A percentile compares a stretch with the other conserved stretches of the same genome.
Conservation (phyloP, 139 green algal genomes). For the Chlamydomonas asymmetrica region DNA sequence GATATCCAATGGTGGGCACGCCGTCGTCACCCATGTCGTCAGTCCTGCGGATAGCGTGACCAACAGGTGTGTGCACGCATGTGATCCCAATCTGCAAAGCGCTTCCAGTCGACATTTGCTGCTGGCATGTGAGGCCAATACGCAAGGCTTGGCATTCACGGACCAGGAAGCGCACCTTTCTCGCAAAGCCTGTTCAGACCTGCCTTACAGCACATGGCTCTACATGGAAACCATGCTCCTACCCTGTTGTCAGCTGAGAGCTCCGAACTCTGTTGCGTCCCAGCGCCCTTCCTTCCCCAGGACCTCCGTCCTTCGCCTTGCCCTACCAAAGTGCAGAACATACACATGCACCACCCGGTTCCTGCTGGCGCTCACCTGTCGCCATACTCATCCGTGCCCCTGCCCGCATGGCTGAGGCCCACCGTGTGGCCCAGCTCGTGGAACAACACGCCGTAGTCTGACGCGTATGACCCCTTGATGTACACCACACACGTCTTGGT, state of each 20-base stretch:
- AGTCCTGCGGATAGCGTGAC: not conserved
- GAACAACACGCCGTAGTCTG: not conserved
- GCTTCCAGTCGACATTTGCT: too few species aligned
- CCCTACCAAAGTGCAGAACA: too few species aligned
- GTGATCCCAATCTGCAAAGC: too few species aligned
- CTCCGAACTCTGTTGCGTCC: not conserved
- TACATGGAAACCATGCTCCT: not conserved
- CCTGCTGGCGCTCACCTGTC: too few species aligned
- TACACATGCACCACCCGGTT: too few species aligned
- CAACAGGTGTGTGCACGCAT: not conserved
- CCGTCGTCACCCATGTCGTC: conserved; percentile 17
- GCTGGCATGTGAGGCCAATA: too few species aligned
- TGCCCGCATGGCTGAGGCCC: conserved; percentile 20
- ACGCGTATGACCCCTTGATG: conserved; percentile 12
- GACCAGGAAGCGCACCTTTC: not conserved
- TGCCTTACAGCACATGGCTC: too few species aligned
- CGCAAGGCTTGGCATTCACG: too few species aligned
- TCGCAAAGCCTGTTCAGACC: too few species aligned
- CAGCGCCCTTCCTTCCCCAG: too few species aligned
- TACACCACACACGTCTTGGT: not conserved
- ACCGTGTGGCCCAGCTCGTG: conserved; percentile 31
- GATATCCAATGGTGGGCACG: not conserved
- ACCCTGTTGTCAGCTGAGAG: not conserved
- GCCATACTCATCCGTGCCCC: conserved; percentile 10
- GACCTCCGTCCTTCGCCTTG: too few species aligned